Evolutionary conservation across 345 rosid genomes (phyloP), one percentile per base, ranked within the genome.

Genomic region (Carallia pectinifolia): DNA sequence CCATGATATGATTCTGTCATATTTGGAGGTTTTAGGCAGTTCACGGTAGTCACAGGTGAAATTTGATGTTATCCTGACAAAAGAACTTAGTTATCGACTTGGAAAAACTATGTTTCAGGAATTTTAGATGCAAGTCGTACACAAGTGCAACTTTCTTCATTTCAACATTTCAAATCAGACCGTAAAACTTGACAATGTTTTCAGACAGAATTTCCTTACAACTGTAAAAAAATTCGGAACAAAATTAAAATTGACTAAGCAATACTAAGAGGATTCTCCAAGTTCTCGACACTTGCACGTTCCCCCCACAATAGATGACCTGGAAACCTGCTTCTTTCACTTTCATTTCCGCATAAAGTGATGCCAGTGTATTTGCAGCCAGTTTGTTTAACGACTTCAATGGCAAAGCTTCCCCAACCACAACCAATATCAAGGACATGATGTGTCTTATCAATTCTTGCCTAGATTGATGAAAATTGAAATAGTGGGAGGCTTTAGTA

Each of bases 321-420:
- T 88, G 76, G 64, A 94, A 94, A 65, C 96, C 93, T 75, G 94
- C 97, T 81, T 87, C 93, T 74, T 86, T 89, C 18, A 85, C 97
- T 81, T 83, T 88, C 53, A 15, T 77, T 74, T 91, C 88, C 18
- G 95, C 96, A 94, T 16, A 94, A 66, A 9, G 97, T 90, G 64
- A 94, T 87, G 63, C 97, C 97, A 0, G 97, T 91, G 75, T 94
- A 91, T 74, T 71, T 86, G 82, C 98, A 94, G 65, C 93, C 93
- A 13, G 96, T 94, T 84, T 78, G 83, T 82, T 75, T 85, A 61
- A 94, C 97, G 40, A 88, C 85, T 82, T 94, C 91, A 44, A 94
- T 85, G 47, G 95, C 98, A 31, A 88, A 83, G 62, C 88, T 80
- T 74, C 98, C 98, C 98, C 98, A 94, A 23, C 98, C 98, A 30